Evolutionary conservation across 495 filamentous ascomycete species (phyloP).

Genomic region (Lasiosphaeria miniovina): DNA sequence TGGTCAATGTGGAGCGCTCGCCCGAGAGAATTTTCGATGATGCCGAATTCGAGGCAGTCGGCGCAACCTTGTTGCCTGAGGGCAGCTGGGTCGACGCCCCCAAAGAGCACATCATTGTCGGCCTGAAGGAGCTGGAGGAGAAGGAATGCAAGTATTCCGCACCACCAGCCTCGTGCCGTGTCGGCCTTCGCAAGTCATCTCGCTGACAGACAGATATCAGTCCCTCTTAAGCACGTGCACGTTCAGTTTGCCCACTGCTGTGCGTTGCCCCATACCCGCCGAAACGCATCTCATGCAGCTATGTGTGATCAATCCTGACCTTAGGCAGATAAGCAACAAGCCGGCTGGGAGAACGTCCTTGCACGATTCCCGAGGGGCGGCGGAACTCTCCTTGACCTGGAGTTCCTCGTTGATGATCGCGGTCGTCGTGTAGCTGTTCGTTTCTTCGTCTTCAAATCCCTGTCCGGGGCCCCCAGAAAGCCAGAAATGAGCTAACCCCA

Average conservation of each 20-base stretch:
- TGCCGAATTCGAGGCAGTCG: slow-evolving; percentile 58
- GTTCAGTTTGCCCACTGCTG: slow-evolving; percentile 73
- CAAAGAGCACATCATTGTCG: slow-evolving; percentile 77
- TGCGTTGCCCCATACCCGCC: slow-evolving; percentile 17
- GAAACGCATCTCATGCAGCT: not conserved
- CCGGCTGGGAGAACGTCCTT: slow-evolving; percentile 78
- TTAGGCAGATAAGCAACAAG: slow-evolving; percentile 79
- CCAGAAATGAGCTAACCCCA: too few species aligned
- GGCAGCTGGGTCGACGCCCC: slow-evolving; percentile 77
- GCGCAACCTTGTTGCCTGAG: slow-evolving; percentile 74
- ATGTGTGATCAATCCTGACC: not conserved
- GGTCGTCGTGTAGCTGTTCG: slow-evolving; percentile 73
- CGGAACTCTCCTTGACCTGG: slow-evolving; percentile 82
- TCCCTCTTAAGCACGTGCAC: slow-evolving; percentile 82
- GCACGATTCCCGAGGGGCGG: slow-evolving; percentile 77
- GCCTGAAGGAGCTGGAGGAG: slow-evolving; percentile 91
- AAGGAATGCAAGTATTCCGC: slow-evolving; percentile 57
- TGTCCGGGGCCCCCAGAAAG: too few species aligned
- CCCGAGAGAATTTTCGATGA: slow-evolving; percentile 83
- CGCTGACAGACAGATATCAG: slow-evolving; percentile 26
- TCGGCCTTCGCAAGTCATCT: not conserved
- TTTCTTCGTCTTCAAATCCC: not conserved
- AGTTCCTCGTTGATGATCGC: slow-evolving; percentile 79
- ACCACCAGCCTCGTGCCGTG: not conserved
- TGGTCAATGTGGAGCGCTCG: slow-evolving; percentile 77